Percentiles rank a stretch among this genome's conserved stretches.
These are phyloP conservation scores for Acanthochlamys bracteata DNA, from an alignment of 106 monocot genomes.

Conservation along the genomic window DNA sequence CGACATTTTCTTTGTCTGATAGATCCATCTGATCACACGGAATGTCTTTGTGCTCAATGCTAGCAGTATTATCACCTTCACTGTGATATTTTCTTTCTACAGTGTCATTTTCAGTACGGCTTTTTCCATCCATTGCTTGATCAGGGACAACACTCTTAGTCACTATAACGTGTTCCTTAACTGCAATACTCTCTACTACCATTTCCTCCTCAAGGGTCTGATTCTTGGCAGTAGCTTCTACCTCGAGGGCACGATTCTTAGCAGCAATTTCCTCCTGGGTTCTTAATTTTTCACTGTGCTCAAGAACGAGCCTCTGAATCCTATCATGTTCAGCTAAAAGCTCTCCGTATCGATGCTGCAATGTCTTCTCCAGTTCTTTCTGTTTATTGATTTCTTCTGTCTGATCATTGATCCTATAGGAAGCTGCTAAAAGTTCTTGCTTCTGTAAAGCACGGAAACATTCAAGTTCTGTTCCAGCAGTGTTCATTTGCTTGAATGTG, in stretches of 20 bases:
- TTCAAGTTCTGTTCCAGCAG: slow-evolving; percentile 71
- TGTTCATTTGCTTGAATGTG: slow-evolving; percentile 82
- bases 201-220: slow-evolving; percentile 21
- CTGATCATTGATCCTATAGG: slow-evolving; percentile 49
- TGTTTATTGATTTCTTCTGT: slow-evolving; percentile 74
- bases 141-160: too few relatives aligned
- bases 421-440: slow-evolving; percentile 72
- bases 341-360: slow-evolving; percentile 66
- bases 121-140: too few relatives aligned
- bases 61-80: too few relatives aligned
- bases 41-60: too few relatives aligned
- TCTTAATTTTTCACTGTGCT: slow-evolving; percentile 32
- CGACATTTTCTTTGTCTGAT: too few relatives aligned
- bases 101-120: too few relatives aligned
- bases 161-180: too few relatives aligned
- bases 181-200: slow-evolving; percentile 7
- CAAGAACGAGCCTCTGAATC: slow-evolving; percentile 42
- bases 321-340: slow-evolving; percentile 44
- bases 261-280: slow-evolving; percentile 60
- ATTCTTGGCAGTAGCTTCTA: slow-evolving; percentile 18
- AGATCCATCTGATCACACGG: too few relatives aligned
- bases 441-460: slow-evolving; percentile 71
- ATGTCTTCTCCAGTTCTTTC: slow-evolving; percentile 46
- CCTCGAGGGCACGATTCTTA: slow-evolving; percentile 22
- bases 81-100: too few relatives aligned